These are phyloP conservation scores for Cercospora sp. DNA, from an alignment of 2,329 filamentous ascomycete genomes.

Conservation along the genomic window DNA sequence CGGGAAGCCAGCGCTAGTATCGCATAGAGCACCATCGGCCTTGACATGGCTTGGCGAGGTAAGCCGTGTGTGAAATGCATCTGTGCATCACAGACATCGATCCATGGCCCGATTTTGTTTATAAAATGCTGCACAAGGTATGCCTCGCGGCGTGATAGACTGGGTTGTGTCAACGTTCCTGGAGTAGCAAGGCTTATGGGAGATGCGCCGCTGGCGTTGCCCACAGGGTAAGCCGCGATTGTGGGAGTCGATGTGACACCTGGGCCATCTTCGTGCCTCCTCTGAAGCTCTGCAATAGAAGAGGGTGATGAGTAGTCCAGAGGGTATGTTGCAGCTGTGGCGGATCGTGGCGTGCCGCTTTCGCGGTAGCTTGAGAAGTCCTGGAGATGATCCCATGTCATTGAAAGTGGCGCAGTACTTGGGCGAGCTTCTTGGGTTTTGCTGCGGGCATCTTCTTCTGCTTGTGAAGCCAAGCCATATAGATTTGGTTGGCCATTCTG, in stretches of 20 bases:
- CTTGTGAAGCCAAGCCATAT: background rate
- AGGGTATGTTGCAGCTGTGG: background rate
- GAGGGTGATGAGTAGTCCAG: conserved; percentile 22
- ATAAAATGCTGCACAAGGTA: conserved; percentile 35
- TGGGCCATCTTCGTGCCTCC: conserved; percentile 21
- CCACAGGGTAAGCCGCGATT: conserved; percentile 10
- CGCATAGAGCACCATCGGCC: conserved; percentile 38
- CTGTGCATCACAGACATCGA: conserved; percentile 39
- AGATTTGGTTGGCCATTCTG: background rate
- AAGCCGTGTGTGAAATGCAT: conserved; percentile 39
- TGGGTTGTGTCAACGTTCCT: conserved; percentile 4
- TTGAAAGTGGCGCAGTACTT: background rate
- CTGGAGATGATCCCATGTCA: background rate
- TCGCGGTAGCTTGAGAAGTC: background rate
- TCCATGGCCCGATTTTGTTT: conserved; percentile 40
- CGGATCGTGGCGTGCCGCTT: background rate
- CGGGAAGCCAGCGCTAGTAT: conserved; percentile 41
- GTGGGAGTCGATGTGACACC: conserved; percentile 7
- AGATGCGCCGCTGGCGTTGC: conserved; percentile 12
- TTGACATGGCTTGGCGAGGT: conserved; percentile 35
- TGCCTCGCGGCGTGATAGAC: conserved; percentile 25
- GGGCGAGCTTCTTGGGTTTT: background rate
- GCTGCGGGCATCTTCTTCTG: background rate
- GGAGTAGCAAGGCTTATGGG: conserved; percentile 12
- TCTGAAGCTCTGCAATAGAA: conserved; percentile 25